Base-by-base conservation (phyloP, 2,329 filamentous ascomycete species). In the Penicillium sp. region DNA sequence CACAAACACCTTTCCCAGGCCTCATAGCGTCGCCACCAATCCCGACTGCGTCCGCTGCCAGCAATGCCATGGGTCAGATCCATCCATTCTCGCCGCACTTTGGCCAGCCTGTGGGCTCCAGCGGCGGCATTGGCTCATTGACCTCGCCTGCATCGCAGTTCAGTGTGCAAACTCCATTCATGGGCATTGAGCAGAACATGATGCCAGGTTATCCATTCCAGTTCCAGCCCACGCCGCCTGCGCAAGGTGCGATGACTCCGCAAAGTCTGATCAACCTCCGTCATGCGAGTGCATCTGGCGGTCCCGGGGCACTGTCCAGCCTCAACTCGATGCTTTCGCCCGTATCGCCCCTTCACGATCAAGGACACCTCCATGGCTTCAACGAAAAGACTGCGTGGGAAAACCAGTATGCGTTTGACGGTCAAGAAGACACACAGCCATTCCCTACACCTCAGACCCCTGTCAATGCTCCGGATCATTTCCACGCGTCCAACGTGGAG, bases 11-110 rank as follows among this genome's bases (percentile, higher is more conserved):
- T 56, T 88, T 88, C 62, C 85, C 87, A 4, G 79, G 84, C 5
- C 73, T 91, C 43, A 82, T 88, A 4, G 90, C 91, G 62, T 94
- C 90, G 24, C 90, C 91, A 8, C 88, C 90, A 1, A 71, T 95
- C 26, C 87, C 87, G 18, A 83, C 88, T 0, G 84, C 83, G 0
- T 95, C 90, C 28, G 86, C 84, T 9, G 82, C 81, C 29, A 91
- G 88, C 70, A 85, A 82, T 53, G 82, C 82, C 39, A 74, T 57
- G 73, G 80, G 48, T 80, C 79, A 63, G 64, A 71, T 76, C 76
- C 55, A 83, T 84, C 58, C 78, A 33, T 84, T 90, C 66, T 77
- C 82, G 4, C 77, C 81, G 34, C 78, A 81, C 56, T 66, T 80
- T 60, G 73, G 79, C 44, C 69, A 80, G 56, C 77, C 85, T 39